Conservation (phyloP, 1,139 yeast species). For the Scheffersomyces parashehatae region DNA sequence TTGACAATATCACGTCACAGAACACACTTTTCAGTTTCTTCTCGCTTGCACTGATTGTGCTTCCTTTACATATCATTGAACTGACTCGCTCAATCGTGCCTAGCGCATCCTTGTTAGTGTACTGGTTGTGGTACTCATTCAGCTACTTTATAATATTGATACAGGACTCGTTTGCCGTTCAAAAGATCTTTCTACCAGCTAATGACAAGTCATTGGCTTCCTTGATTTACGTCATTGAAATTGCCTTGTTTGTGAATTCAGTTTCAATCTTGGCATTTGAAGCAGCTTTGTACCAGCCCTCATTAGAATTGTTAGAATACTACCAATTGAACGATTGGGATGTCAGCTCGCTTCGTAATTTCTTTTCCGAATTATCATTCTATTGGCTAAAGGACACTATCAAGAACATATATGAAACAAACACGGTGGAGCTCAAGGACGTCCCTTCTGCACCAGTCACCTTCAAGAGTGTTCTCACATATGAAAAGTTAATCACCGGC, state of each 20-base stretch:
- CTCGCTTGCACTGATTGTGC: conserved; percentile 13
- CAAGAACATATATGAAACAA: conserved; percentile 19
- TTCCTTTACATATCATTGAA: conserved; percentile 43
- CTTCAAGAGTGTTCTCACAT: conserved; percentile 21
- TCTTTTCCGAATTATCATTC: conserved; percentile 24
- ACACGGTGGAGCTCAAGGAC: conserved; percentile 20
- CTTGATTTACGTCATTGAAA: conserved; percentile 13
- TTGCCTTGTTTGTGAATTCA: conserved; percentile 24
- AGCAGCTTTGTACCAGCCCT: conserved; percentile 40
- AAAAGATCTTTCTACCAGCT: conserved; percentile 27
- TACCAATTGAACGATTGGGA: conserved; percentile 38
- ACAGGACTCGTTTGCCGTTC: conserved; percentile 30
- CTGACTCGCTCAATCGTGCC: conserved; percentile 31
- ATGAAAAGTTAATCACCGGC: conserved; percentile 15
- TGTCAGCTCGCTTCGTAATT: conserved; percentile 20
- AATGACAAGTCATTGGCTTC: conserved; percentile 18
- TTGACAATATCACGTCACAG: conserved; percentile 8
- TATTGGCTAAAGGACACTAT: conserved; percentile 25
- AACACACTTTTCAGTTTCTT: conserved; percentile 1
- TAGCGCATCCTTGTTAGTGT: conserved; percentile 32
- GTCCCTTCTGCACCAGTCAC: conserved; percentile 26
- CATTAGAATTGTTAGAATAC: conserved; percentile 41
- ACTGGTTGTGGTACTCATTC: conserved; percentile 36
- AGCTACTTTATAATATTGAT: conserved; percentile 17
- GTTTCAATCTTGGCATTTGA: conserved; percentile 39